Conservation (phyloP, 1,284 basidiomycete species). For the Schizophyllum amplum region DNA sequence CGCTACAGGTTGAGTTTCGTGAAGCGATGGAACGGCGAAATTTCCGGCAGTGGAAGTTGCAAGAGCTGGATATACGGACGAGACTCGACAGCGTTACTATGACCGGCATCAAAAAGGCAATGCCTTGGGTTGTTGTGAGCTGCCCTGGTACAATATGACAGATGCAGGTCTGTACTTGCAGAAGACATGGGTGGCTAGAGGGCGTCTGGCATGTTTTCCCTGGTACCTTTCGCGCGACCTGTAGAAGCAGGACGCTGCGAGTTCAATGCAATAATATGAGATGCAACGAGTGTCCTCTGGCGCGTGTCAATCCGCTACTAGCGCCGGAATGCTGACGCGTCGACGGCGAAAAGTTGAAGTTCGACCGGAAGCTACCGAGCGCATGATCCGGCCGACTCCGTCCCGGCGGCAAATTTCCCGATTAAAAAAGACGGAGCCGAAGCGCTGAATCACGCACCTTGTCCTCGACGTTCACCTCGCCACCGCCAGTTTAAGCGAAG, state of each 20-base stretch:
- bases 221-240: too few species aligned
- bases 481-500: neutral
- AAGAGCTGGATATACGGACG: neutral
- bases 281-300: conserved; percentile 1
- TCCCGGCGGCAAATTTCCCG: neutral
- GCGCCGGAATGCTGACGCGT: neutral
- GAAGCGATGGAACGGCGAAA: neutral
- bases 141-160: neutral
- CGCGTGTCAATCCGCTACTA: neutral
- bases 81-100: neutral
- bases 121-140: neutral
- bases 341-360: neutral
- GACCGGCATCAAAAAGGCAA: neutral
- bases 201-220: too few species aligned
- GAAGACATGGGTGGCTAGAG: too few species aligned
- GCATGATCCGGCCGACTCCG: neutral
- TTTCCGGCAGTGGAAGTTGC: neutral
- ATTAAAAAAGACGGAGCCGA: neutral
- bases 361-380: neutral
- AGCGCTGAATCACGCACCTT: neutral
- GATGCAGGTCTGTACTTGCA: too few species aligned
- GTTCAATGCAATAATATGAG: too few species aligned
- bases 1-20: neutral
- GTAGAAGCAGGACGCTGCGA: too few species aligned
- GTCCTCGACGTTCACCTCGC: neutral